Base-by-base conservation (phyloP, 306 rosid species). In the Carpinus viminea region DNA sequence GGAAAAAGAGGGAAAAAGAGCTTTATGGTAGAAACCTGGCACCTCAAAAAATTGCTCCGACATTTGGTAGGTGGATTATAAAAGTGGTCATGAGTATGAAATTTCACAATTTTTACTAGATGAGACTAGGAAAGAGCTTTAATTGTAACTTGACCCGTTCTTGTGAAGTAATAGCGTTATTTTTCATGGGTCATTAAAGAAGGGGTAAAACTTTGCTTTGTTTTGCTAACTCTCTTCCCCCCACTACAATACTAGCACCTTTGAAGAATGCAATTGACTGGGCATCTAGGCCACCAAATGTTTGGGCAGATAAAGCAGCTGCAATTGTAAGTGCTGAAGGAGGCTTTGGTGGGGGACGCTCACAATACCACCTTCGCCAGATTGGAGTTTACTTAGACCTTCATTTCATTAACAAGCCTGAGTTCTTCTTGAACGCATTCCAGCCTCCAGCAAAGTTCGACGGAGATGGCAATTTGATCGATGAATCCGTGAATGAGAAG, bases 341-440 rank as follows among this genome's bases (percentile, higher is more conserved):
- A 45, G 76, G 84, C 17, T 82, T 77, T 3, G 97, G 98, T 6
- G 98, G 97, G 0, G 93, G 87, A 13, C 83, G 89, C 68, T 65
- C 93, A 18, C 98, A 94, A 11, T 89, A 87, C 68, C 98, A 92
- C 85, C 97, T 94, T 72, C 98, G 98, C 26, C 98, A 92, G 68
- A 84, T 86, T 4, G 98, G 98, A 12, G 92, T 94, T 12, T 94
- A 70, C 55, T 71, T 94, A 24, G 98, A 94, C 75, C 90, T 94
- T 70, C 98, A 92, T 86, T 94, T 92, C 91, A 92, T 94, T 60
- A 92, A 94, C 79, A 94, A 92, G 73, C 98, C 98, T 1, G 97
- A 94, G 85, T 88, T 88, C 72, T 88, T 85, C 84, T 65, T 92
- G 70, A 80, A 87, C 0, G 98, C 86, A 4, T 84, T 87, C 68